Evolutionary conservation across 2,329 filamentous ascomycete genomes (phyloP).

Genomic region (Alternaria postmessia): DNA sequence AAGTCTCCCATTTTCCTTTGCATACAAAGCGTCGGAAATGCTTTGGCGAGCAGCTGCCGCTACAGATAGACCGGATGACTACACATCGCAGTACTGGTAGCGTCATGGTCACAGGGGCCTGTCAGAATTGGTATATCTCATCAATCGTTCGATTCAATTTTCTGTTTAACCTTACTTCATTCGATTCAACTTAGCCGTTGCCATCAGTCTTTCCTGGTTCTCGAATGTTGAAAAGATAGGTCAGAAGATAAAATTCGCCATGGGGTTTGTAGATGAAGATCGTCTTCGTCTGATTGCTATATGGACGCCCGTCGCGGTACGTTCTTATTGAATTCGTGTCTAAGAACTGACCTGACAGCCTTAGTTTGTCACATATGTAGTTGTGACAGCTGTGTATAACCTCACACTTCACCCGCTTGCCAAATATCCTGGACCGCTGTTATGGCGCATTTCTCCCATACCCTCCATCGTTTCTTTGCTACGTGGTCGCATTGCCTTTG

Average conservation of each 20-base stretch:
- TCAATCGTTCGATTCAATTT: slow-evolving; percentile 9
- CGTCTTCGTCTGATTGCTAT: slow-evolving; percentile 32
- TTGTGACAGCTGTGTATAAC: slow-evolving; percentile 35
- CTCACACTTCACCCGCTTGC: slow-evolving; percentile 43
- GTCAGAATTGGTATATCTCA: slow-evolving; percentile 28
- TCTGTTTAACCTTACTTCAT: background rate
- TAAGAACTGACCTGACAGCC: slow-evolving; percentile 10
- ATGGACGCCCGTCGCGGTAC: slow-evolving; percentile 34
- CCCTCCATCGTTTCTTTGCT: slow-evolving; percentile 39
- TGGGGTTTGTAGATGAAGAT: slow-evolving; percentile 41
- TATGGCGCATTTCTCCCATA: slow-evolving; percentile 41
- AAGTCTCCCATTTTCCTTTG: slow-evolving; percentile 25
- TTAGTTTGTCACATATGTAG: slow-evolving; percentile 34
- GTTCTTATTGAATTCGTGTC: slow-evolving; percentile 8
- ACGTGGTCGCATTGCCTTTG: slow-evolving; percentile 39
- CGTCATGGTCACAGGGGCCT: slow-evolving; percentile 29
- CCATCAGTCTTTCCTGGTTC: background rate
- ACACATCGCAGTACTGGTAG: slow-evolving; percentile 19
- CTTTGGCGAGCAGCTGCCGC: slow-evolving; percentile 36
- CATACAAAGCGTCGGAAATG: slow-evolving; percentile 38
- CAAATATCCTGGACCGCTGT: slow-evolving; percentile 40
- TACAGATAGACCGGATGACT: slow-evolving; percentile 11
- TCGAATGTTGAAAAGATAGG: background rate
- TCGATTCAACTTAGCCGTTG: background rate
- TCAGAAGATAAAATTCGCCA: slow-evolving; percentile 8